These are phyloP conservation scores for Poronia punctata DNA, from an alignment of 495 filamentous ascomycete species.

Conservation along the genomic window DNA sequence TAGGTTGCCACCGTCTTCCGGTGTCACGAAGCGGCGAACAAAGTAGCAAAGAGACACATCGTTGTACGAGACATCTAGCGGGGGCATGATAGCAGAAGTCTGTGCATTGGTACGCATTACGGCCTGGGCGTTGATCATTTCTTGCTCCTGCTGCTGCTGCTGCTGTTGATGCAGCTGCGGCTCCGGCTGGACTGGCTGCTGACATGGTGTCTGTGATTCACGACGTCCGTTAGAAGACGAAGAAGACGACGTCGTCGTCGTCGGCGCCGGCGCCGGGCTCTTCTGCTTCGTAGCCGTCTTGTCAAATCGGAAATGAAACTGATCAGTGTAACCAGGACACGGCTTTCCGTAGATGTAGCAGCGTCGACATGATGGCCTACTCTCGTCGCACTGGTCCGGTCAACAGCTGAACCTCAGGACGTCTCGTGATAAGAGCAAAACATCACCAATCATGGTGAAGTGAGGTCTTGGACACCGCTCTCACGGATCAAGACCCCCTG, in stretches of 20 bases:
- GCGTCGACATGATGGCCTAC: slow-evolving; percentile 16
- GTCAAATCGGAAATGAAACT: slow-evolving; percentile 20
- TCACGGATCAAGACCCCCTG: not conserved
- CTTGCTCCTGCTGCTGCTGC: not conserved
- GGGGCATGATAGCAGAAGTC: slow-evolving; percentile 2
- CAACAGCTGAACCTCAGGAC: not conserved
- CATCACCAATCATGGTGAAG: no score
- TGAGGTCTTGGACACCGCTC: not conserved
- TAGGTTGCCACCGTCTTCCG: slow-evolving; percentile 13
- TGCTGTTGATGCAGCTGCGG: not conserved
- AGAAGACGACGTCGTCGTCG: not conserved
- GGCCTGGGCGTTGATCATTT: not conserved
- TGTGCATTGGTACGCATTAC: not conserved
- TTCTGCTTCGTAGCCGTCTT: slow-evolving; percentile 7
- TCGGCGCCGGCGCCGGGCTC: not conserved
- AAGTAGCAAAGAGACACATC: slow-evolving; percentile 21
- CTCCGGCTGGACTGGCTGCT: no score
- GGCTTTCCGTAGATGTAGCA: slow-evolving; percentile 18
- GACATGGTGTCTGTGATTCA: no score
- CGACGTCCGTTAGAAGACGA: no score
- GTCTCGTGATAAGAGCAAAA: no score
- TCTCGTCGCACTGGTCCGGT: slow-evolving; percentile 17
- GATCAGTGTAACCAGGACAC: slow-evolving; percentile 21
- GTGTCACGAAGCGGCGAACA: slow-evolving; percentile 17
- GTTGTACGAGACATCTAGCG: slow-evolving; percentile 11